phyloP scores from a whole-genome alignment of 169 alveolate genomes.

The Eimeria acervulina region DNA sequence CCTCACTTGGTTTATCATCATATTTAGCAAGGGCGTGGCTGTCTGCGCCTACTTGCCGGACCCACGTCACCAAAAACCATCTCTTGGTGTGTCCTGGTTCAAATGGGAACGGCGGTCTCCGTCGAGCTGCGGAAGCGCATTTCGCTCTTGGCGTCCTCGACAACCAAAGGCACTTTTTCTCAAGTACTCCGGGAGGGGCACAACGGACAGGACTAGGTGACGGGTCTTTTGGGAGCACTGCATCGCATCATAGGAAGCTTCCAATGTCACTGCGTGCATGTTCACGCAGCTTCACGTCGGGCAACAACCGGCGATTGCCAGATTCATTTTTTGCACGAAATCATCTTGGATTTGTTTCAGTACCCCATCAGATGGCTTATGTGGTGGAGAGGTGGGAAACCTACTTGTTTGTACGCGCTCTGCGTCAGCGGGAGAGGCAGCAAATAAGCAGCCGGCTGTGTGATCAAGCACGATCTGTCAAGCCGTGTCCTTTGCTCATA shows the following conservation, averaged over 20 bases:
- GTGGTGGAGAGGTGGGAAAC: conserved; percentile 92
- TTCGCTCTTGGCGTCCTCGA: neutral
- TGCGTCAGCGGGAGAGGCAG: neutral
- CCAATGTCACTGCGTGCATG: neutral
- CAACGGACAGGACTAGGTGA: neutral
- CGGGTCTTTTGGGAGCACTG: neutral
- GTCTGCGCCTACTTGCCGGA: neutral
- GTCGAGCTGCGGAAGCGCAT: neutral
- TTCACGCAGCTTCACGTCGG: conserved; percentile 14
- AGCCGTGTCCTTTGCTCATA: neutral
- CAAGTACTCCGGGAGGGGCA: neutral
- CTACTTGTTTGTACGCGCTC: neutral
- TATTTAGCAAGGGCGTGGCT: neutral
- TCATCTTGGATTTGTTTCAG: conserved; percentile 92
- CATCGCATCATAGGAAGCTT: neutral
- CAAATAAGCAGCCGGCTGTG: neutral
- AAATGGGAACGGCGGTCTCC: neutral
- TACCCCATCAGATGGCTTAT: conserved; percentile 96
- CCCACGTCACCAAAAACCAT: neutral
- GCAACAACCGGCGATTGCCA: neutral
- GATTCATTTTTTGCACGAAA: neutral
- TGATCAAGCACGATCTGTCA: neutral
- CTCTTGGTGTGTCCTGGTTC: neutral
- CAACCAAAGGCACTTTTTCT: neutral
- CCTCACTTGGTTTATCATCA: neutral